Percentiles rank a stretch among this genome's conserved stretches.
Conservation (phyloP, 768 basidiomycete genomes). For the Kwoniella sp. region DNA sequence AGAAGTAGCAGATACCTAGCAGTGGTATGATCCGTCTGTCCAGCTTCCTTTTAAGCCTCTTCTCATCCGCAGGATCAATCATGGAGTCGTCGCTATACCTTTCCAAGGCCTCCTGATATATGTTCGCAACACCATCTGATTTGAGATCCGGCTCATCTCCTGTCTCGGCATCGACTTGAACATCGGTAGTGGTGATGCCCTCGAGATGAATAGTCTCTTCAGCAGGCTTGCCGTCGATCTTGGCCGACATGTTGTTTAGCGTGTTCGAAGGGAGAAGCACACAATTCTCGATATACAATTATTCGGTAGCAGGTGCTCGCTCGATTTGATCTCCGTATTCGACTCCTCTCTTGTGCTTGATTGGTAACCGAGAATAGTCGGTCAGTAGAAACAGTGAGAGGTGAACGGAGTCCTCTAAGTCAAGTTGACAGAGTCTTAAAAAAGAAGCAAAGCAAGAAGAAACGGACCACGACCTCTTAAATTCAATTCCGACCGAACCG, state of each 20-base stretch:
- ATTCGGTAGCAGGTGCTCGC: no score
- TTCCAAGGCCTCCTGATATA: slow-evolving; percentile 47
- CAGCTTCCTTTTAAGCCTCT: slow-evolving; percentile 45
- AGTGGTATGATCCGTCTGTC: slow-evolving; percentile 45
- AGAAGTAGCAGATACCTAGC: slow-evolving; percentile 47
- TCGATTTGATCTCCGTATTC: no score
- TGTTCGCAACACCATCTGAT: slow-evolving; percentile 8
- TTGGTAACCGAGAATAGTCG: no score
- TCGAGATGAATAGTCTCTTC: background rate
- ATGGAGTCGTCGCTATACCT: slow-evolving; percentile 41
- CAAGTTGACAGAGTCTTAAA: no score
- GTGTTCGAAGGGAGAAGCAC: no score
- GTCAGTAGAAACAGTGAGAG: no score
- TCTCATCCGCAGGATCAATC: slow-evolving; percentile 44
- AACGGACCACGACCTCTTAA: no score
- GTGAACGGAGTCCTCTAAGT: no score
- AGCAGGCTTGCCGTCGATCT: background rate
- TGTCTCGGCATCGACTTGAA: background rate
- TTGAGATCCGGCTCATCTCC: background rate
- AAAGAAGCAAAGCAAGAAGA: no score
- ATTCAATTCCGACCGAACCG: no score
- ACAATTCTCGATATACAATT: no score
- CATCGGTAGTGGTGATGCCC: background rate
- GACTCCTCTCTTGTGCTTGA: no score
- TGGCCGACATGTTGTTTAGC: background rate